Conservation (phyloP, 345 rosid genomes). For the Chamaenerion angustifolium region DNA sequence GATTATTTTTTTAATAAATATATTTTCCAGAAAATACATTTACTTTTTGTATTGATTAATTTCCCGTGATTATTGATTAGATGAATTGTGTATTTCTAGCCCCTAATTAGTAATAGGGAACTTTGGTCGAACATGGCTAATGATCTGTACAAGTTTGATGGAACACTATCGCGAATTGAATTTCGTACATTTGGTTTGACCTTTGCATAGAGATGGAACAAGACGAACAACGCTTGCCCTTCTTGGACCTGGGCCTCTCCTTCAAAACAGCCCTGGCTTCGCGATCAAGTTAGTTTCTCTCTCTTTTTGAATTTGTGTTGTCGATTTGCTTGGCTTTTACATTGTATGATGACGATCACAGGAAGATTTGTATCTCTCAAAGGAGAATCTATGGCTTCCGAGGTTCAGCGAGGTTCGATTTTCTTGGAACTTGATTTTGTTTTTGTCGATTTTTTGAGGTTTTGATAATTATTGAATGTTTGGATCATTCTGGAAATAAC, state of each 20-base stretch:
- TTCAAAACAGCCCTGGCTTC: conserved; percentile 19
- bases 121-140: neutral
- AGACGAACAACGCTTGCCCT: conserved; percentile 20
- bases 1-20: too few relatives aligned
- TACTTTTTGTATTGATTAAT: too few relatives aligned
- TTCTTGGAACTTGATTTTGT: neutral
- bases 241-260: conserved; percentile 52
- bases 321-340: too few relatives aligned
- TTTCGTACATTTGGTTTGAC: conserved; percentile 31
- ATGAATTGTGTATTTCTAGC: too few relatives aligned
- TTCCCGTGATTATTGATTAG: too few relatives aligned
- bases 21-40: too few relatives aligned
- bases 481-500: too few relatives aligned
- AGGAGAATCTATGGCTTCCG: conserved; percentile 36
- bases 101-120: too few relatives aligned
- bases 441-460: too few relatives aligned
- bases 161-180: conserved; percentile 34
- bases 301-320: neutral
- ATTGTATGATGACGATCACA: conserved; percentile 6
- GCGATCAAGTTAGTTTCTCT: conserved; percentile 3
- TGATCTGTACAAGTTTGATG: conserved; percentile 18
- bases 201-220: conserved; percentile 45
- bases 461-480: too few relatives aligned
- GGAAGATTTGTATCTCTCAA: conserved; percentile 49
- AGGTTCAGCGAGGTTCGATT: conserved; percentile 25